A percentile compares a stretch with the other conserved stretches of the same genome.
Conservation (phyloP, 805 yeast genomes). For the Candida ficus region DNA sequence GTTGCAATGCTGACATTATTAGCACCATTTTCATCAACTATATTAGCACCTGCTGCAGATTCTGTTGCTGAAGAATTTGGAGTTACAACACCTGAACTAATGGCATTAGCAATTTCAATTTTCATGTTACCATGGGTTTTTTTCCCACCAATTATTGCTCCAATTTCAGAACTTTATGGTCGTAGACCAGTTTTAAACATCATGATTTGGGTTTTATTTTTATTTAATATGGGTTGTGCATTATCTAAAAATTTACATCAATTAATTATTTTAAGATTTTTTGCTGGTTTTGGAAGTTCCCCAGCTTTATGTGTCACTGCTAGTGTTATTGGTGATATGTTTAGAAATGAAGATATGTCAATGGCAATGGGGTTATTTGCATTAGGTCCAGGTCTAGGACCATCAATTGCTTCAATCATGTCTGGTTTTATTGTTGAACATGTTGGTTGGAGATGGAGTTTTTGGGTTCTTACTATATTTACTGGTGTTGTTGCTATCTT, state of each 20-base stretch:
- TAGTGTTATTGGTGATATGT: slow-evolving; percentile 61
- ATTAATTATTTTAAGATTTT: slow-evolving; percentile 51
- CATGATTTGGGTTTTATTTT: slow-evolving; percentile 43
- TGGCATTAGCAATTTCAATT: slow-evolving; percentile 48
- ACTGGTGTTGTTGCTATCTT: slow-evolving; percentile 42
- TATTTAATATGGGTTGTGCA: slow-evolving; percentile 56
- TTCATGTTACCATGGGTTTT: slow-evolving; percentile 62
- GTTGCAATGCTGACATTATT: slow-evolving; percentile 52
- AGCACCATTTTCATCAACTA: slow-evolving; percentile 59
- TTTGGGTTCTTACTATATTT: slow-evolving; percentile 51
- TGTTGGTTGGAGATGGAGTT: slow-evolving; percentile 58
- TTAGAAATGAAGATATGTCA: slow-evolving; percentile 44
- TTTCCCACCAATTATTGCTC: slow-evolving; percentile 57
- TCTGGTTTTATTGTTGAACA: slow-evolving; percentile 52
- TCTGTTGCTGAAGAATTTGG: too few species aligned
- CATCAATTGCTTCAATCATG: slow-evolving; percentile 52
- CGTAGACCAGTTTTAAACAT: slow-evolving; percentile 45
- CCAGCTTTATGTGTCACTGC: slow-evolving; percentile 68
- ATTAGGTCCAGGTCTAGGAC: slow-evolving; percentile 49
- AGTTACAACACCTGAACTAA: slow-evolving; percentile 34
- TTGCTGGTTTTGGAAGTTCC: slow-evolving; percentile 65
- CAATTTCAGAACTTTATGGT: slow-evolving; percentile 57
- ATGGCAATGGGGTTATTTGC: slow-evolving; percentile 52
- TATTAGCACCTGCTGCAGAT: slow-evolving; percentile 48
- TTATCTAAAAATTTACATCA: slow-evolving; percentile 48